These are phyloP conservation scores for Aspergillus ibericus DNA, from an alignment of 2,329 filamentous ascomycete genomes.

Conservation along the genomic window DNA sequence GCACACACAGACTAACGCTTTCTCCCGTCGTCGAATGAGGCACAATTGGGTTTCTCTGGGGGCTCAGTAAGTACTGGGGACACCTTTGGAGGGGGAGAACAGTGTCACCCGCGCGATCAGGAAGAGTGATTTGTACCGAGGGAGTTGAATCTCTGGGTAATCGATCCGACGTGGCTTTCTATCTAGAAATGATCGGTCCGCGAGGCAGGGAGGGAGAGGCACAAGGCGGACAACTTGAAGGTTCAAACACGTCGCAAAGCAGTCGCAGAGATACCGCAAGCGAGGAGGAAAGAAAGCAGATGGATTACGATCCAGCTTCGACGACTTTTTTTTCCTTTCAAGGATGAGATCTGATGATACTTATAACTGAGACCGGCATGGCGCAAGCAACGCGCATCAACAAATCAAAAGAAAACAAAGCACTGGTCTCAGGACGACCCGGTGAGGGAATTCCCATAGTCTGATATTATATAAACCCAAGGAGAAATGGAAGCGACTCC, in stretches of 20 bases:
- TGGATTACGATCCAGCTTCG: background rate
- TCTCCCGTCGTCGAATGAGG: background rate
- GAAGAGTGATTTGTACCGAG: background rate
- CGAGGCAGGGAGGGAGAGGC: background rate
- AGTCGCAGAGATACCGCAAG: background rate
- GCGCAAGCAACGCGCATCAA: conserved; percentile 5
- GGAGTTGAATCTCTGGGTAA: background rate
- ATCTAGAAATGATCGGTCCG: background rate
- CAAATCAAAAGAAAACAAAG: conserved; percentile 9
- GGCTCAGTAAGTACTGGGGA: background rate
- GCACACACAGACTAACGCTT: background rate
- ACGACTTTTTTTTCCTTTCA: background rate
- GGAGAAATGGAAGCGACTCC: conserved; percentile 13
- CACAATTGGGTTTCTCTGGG: background rate
- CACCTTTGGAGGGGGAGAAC: background rate
- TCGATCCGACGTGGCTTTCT: background rate
- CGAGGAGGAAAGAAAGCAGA: background rate
- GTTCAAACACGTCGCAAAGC: background rate
- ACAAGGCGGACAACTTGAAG: background rate
- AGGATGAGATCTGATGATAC: conserved; percentile 2
- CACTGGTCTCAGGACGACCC: conserved; percentile 2
- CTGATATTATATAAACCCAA: conserved; percentile 15
- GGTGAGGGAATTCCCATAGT: conserved; percentile 10
- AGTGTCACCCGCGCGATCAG: background rate
- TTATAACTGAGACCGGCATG: conserved; percentile 11